Evolutionary conservation across 768 basidiomycete genomes (phyloP).

Genomic region (Auriscalpium microsporum): DNA sequence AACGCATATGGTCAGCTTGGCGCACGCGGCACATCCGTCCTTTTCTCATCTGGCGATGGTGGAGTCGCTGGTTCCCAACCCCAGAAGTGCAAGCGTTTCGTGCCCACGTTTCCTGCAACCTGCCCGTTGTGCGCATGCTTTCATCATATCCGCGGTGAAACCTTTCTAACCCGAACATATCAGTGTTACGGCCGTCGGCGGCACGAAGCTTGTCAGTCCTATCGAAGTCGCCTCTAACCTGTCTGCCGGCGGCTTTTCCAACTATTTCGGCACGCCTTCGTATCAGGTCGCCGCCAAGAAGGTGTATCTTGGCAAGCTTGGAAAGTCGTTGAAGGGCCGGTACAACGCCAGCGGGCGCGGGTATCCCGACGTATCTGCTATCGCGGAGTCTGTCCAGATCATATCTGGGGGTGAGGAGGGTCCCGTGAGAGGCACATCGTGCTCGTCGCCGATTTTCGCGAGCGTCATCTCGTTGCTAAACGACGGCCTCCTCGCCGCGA

Average conservation of each 20-base stretch:
- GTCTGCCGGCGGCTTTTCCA: conserved; percentile 5
- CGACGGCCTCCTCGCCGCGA: conserved; percentile 12
- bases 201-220: conserved; percentile 11
- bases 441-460: conserved; percentile 12
- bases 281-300: conserved; percentile 7
- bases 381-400: neutral
- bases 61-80: conserved; percentile 12
- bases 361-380: conserved; percentile 11
- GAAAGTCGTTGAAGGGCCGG: conserved; percentile 2
- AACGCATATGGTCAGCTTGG: conserved; percentile 28
- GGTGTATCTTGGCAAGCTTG: conserved; percentile 5
- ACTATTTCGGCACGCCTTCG: conserved; percentile 8
- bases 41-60: conserved; percentile 15
- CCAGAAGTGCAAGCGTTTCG: conserved; percentile 4
- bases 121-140: neutral
- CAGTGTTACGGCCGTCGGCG: conserved; percentile 22
- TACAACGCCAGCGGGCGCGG: conserved; percentile 16
- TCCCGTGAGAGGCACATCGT: neutral
- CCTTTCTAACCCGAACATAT: neutral
- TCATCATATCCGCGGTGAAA: neutral
- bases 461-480: conserved; percentile 15
- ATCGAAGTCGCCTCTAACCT: conserved; percentile 16
- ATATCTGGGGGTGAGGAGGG: neutral
- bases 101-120: conserved; percentile 11
- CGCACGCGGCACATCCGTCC: conserved; percentile 26